Evolutionary conservation across 495 filamentous ascomycete genomes (phyloP), one percentile per base, ranked within the genome.

Genomic region (Neurospora sp.): DNA sequence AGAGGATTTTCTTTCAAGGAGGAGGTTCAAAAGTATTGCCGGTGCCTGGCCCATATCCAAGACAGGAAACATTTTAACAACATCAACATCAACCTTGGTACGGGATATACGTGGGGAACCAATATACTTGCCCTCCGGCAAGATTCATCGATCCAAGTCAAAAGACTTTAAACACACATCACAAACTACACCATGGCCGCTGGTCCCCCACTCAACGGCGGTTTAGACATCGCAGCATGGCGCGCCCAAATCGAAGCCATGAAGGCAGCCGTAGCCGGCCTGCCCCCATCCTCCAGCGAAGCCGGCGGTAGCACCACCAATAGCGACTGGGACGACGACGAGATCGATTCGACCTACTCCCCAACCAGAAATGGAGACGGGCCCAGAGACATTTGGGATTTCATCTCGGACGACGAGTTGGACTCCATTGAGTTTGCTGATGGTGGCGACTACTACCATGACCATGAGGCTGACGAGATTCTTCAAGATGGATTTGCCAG

Each of bases 331-430:
- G 79, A 81, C 62, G 82, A 84, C 69, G 85, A 85, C 70, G 79
- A 91, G 11, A 85, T 88, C 66, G 84, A 92, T 39, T 86, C 54
- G 27, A 89, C 90, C 31, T 86, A 88, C 54, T 87, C 89, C 31
- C 86, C 89, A 41, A 35, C 54, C 3, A 90, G 87, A 0, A 89
- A 88, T 3, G 84, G 85, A 1, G 88, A 86, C 48, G 88, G 89
- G 20, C 86, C 89, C 10, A 91, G 94, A 74, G 92, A 96, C 82
- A 88, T 97, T 11, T 98, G 96, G 96, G 93, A 97, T 79, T 88
- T 94, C 44, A 92, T 94, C 79, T 92, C 89, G 69, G 92, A 93
- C 40, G 86, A 85, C 59, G 90, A 93, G 38, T 84, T 88, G 40
- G 92, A 89, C 37, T 85, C 84, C 44, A 70, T 82, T 71, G 74